Base-by-base conservation (phyloP, 495 filamentous ascomycete species). In the Penicillium fimorum region DNA sequence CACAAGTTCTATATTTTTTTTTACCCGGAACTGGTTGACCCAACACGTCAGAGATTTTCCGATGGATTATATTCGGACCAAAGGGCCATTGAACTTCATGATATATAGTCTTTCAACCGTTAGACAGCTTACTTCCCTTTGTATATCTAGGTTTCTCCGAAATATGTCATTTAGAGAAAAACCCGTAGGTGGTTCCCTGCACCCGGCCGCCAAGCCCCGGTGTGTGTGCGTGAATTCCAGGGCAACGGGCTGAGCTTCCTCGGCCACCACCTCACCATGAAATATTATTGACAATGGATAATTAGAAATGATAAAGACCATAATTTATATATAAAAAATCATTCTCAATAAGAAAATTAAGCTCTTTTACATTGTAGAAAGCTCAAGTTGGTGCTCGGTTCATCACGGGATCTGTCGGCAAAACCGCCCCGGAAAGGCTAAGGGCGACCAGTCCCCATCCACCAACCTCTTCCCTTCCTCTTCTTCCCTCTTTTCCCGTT, bases 391-490 rank as follows among this genome's bases (percentile, higher is more conserved):
- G 49, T 58, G 58, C 62, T 75, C 74, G 74, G 74, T 73, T 74
- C 71, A 77, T 75, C 72, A 75, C 74, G 74, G 74, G 74, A 77
- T 69, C 70, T 27, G 68, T 77, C 74, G 74, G 74, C 70, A 75
- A 75, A 77, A 77, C 73, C 73, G 69, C 72, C 74, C 74, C 74
- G 71, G 73, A 74, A 71, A 73, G 72, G 72, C 66, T 71, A 73
- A 73, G 70, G 63, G 67, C 66, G 65, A 63, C 64, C 66, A 69
- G 68, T 72, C 67, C 70, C 70, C 70, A 63, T 72, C 70, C 70
- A 73, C 71, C 70, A 74, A 70, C 71, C 72, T 71, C 66, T 70
- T 70, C 63, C 59, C 59, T 74, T 64, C 61, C 58, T 63, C 60
- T 65, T 70, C 65, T 69, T 73, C 70, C 67, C 68, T 70, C 70